phyloP scores from a whole-genome alignment of 495 filamentous ascomycete species.

The Penicillium manginii region DNA sequence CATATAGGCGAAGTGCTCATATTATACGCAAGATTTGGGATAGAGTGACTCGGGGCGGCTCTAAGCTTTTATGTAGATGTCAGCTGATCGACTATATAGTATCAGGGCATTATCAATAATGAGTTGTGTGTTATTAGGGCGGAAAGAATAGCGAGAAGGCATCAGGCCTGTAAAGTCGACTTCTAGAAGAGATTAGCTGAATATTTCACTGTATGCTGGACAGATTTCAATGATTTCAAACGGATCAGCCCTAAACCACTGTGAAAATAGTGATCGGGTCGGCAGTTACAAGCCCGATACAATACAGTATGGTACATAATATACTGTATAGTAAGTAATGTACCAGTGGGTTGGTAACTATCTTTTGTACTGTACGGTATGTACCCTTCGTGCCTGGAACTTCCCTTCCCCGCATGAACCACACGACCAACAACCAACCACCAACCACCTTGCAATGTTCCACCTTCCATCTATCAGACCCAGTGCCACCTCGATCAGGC shows the following conservation, averaged over 20 bases:
- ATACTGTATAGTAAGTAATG: neutral
- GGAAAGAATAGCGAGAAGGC: too few relatives aligned
- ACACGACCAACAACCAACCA: neutral
- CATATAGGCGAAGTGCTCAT: too few relatives aligned
- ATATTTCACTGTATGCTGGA: neutral
- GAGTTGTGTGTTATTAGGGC: too few relatives aligned
- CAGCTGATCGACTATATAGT: too few relatives aligned
- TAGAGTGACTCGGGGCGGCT: too few relatives aligned
- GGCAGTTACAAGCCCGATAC: slow-evolving; percentile 2
- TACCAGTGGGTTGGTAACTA: neutral
- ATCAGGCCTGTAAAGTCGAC: too few relatives aligned
- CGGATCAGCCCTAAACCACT: neutral
- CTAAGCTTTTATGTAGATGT: too few relatives aligned
- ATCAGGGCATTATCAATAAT: too few relatives aligned
- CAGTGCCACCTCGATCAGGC: neutral
- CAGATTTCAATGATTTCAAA: neutral
- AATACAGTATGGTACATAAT: neutral
- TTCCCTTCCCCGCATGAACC: slow-evolving; percentile 2
- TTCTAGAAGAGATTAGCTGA: too few relatives aligned
- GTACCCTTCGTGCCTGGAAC: too few relatives aligned
- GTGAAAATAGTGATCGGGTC: neutral
- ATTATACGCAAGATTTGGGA: too few relatives aligned
- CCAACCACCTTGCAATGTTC: neutral
- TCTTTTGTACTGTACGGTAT: too few relatives aligned
- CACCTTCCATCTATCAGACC: neutral